Base-by-base conservation (phyloP, 495 filamentous ascomycete species). In the Aspergillus ellipticus region DNA sequence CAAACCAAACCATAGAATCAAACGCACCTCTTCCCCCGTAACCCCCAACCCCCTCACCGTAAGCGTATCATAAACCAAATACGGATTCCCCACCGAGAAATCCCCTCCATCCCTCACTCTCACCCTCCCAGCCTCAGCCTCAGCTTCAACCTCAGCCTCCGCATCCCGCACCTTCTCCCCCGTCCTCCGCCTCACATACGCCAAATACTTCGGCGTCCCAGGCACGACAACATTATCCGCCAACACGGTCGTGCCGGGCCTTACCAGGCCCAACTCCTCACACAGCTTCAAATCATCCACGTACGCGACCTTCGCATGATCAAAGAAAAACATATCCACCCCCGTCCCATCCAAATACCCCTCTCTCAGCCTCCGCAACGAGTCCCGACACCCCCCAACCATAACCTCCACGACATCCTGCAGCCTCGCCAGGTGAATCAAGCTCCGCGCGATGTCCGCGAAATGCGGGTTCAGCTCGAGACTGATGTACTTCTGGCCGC, bases 191-290 rank as follows among this genome's bases (percentile, higher is more conserved):
- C 49, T 2, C n/a, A 51, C 29, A 20, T 51, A 51, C 49, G 37
- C 49, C 17, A 51, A 66, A 62, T 89, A 90, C 8, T 76, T 76
- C 6, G 86, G 86, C 59, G 88, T 89, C 1, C 86, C 86, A 3
- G 86, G 87, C 54, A 79, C 78, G 51, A 88, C 78, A n/a, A 88
- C 80, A 61, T 89, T 89, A 62, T 90, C 86, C 3, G 86, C 87
- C 2, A 78, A 83, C 19, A 87, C 54, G 3, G 88, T 74, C 0
- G 82, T 79, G 3, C 85, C 86, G 0, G 67, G 63, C 0, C 66
- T 70, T 22, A 90, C 66, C 21, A 90, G 57, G 4, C 72, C 75
- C 11, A 89, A 71, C 28, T 81, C 74, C 72, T 89, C 87, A 57
- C 83, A 86, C 5, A 86, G 68, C 72, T 88, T 89, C 51, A 89